These are phyloP conservation scores for Termitomyces bulborhizus DNA, from an alignment of 768 basidiomycete genomes.

Conservation along the genomic window DNA sequence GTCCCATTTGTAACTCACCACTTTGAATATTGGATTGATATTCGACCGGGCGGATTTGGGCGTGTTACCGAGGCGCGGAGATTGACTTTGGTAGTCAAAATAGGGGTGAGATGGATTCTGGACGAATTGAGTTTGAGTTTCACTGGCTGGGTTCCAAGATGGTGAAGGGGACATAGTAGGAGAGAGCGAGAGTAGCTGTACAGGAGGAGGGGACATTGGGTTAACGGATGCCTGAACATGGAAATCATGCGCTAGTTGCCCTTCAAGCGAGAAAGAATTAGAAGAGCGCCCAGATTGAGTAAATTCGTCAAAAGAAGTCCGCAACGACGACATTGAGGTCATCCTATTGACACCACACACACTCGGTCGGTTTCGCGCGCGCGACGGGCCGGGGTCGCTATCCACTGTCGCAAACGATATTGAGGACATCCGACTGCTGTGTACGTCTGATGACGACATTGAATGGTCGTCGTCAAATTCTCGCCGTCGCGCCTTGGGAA, in stretches of 20 bases:
- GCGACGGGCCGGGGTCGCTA: constrained; percentile 77
- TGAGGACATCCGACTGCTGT: constrained; percentile 68
- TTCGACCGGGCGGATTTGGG: constrained; percentile 63
- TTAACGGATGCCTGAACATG: constrained; percentile 65
- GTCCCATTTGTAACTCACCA: constrained; percentile 59
- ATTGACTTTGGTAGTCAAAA: constrained; percentile 47
- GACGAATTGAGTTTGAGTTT: constrained; percentile 17
- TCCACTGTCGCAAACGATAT: constrained; percentile 82
- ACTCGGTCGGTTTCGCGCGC: constrained; percentile 56
- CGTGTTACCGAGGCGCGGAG: constrained; percentile 54
- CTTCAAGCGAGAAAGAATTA: constrained; percentile 72
- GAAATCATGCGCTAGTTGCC: constrained; percentile 72
- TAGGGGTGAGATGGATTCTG: constrained; percentile 37
- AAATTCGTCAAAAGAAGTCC: constrained; percentile 70
- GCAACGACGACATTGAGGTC: constrained; percentile 70
- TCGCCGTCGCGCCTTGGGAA: constrained; percentile 72
- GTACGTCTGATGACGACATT: constrained; percentile 84
- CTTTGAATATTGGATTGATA: constrained; percentile 88
- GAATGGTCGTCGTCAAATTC: constrained; percentile 90
- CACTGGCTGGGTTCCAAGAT: constrained; percentile 48
- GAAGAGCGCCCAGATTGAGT: constrained; percentile 71
- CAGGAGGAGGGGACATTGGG: constrained; percentile 67
- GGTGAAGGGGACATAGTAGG: constrained; percentile 53
- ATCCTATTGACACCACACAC: constrained; percentile 66
- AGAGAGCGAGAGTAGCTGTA: constrained; percentile 69